Conservation (phyloP, 768 basidiomycete species). For the Dioszegia hungarica region DNA sequence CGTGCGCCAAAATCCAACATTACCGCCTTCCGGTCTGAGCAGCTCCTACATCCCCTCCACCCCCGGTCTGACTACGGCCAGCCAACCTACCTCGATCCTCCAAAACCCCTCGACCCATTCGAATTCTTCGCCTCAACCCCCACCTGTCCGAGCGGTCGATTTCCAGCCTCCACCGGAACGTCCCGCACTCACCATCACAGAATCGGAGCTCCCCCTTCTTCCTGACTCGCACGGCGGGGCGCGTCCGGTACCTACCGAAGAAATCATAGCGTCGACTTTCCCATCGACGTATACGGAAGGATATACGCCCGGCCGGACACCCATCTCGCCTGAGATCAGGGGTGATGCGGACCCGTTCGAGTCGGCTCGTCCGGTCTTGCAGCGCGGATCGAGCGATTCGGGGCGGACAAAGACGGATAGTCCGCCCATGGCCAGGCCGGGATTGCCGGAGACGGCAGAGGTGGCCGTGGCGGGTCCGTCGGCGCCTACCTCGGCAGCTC, state of each 20-base stretch:
- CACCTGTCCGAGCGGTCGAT: no score
- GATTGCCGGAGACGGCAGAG: no score
- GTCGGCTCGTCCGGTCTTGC: not conserved
- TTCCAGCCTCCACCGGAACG: no score
- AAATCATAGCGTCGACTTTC: slow-evolving; percentile 1
- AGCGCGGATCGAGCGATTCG: not conserved
- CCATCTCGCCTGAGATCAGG: not conserved
- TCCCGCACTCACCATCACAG: not conserved
- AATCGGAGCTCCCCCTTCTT: slow-evolving; percentile 19
- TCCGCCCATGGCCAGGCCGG: not conserved
- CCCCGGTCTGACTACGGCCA: no score
- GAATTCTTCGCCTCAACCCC: not conserved
- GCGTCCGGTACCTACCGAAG: not conserved
- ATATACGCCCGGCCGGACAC: not conserved
- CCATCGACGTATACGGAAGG: slow-evolving; percentile 3
- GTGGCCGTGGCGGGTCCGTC: no score
- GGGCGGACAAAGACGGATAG: slow-evolving; percentile 2
- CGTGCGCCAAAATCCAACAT: not conserved
- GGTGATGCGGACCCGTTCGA: slow-evolving; percentile 4
- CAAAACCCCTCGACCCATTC: not conserved
- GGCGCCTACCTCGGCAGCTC: no score
- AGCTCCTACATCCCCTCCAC: not conserved
- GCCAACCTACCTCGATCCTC: not conserved
- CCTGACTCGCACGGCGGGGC: slow-evolving; percentile 14
- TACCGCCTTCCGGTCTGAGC: not conserved